Base-by-base conservation (phyloP, 2,329 filamentous ascomycete genomes). In the Fusarium verticillioides region DNA sequence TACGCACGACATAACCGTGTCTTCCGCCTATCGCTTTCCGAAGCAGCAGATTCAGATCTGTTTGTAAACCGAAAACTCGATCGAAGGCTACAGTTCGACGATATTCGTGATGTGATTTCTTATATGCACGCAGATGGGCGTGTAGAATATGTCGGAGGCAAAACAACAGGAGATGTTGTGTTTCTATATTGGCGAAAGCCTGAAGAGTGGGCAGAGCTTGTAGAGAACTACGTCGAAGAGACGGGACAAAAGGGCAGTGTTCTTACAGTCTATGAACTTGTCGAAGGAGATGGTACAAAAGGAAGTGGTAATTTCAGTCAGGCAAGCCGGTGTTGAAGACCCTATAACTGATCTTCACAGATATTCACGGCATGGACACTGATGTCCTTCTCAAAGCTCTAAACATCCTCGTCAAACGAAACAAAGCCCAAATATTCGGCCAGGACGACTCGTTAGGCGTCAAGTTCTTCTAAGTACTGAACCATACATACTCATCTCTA, bases 371-470 rank as follows among this genome's bases (percentile, higher is more conserved):
- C n/a, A 93, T 99, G 86, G 95, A 98, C 80, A 86, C 88, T 50
- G 94, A 95, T 30, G 82, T 97, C 70, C 87, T 99, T 78, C 89
- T 93, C 75, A 95, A 92, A 81, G 92, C 94, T 42, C 86, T 99
- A 54, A 89, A 90, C 68, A 87, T 96, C 56, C 87, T 98, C 54
- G 95, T 97, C 40, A 97, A 97, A 87, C 89, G 92, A 71, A 95
- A 95, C 75, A 97, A 93, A 84, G 96, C 95, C 19, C 96, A 98
- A 82, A 91, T 98, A 32, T 98, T 99, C 84, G 96, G 96, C 39
- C 89, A 90, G 60, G 95, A 96, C 78, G 94, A 96, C 80, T 93
- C 94, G 69, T 90, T 93, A 78, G 96, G 96, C 78, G 94, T 98
- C 74, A 99, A 99, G 85, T 98, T 99, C 85, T 98, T 98, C 81